Evolutionary conservation across 305 asterid genomes (phyloP).

Genomic region (Petunia hybrid): DNA sequence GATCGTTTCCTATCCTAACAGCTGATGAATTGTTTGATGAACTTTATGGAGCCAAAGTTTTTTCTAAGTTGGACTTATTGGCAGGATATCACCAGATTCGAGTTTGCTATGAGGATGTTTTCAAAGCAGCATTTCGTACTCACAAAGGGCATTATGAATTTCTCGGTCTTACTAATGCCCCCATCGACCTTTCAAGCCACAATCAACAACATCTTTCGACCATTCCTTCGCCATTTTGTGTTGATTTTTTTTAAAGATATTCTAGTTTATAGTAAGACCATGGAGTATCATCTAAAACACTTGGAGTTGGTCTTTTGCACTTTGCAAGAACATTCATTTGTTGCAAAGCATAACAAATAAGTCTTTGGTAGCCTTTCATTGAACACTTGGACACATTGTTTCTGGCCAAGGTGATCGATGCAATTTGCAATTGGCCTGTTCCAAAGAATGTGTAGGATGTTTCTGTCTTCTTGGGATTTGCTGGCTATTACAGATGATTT

Average conservation of each 20-base stretch:
- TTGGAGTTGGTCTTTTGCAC: not conserved
- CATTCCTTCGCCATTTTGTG: not conserved
- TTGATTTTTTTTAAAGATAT: constrained; percentile 8
- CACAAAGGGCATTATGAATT: constrained; percentile 21
- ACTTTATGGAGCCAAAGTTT: not conserved
- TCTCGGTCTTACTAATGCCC: not conserved
- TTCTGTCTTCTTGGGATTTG: not conserved
- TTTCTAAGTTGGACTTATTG: not conserved
- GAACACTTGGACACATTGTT: not conserved
- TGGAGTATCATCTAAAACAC: not conserved
- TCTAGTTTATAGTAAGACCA: not conserved
- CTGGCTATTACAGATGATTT: not conserved
- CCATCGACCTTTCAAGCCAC: not conserved
- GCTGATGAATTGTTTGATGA: not conserved
- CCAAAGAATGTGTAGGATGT: not conserved
- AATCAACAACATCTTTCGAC: not conserved
- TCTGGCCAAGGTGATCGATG: not conserved
- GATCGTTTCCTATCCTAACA: not conserved
- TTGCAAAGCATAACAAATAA: not conserved
- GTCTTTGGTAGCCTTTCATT: not conserved
- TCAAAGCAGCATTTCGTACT: not conserved
- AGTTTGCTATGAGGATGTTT: not conserved
- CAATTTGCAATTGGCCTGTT: not conserved
- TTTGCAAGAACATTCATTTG: not conserved
- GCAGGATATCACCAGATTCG: not conserved